These are phyloP conservation scores for Hypoxylon sp. DNA, from an alignment of 2,329 filamentous ascomycete genomes.

Conservation along the genomic window DNA sequence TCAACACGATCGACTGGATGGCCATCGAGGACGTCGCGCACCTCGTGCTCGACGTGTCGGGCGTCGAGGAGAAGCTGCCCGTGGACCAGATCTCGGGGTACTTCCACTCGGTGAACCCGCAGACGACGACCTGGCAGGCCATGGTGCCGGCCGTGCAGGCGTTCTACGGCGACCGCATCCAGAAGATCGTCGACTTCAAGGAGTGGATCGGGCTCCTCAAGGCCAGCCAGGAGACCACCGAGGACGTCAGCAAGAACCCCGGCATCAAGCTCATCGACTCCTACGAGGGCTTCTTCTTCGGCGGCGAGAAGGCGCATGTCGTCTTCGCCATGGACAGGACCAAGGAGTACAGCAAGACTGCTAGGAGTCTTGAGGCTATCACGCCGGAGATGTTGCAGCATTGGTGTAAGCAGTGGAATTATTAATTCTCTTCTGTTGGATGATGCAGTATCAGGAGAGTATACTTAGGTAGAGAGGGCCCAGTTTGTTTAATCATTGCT, in stretches of 20 bases:
- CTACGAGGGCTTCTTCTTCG: constrained; percentile 50
- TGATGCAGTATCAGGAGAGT: too few species aligned
- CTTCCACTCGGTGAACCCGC: constrained; percentile 61
- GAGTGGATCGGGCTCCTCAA: constrained; percentile 58
- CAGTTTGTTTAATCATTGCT: too few species aligned
- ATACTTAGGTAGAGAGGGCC: too few species aligned
- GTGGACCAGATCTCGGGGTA: constrained; percentile 43
- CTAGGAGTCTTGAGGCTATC: constrained; percentile 52
- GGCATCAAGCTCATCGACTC: constrained; percentile 62
- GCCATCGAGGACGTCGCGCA: constrained; percentile 59
- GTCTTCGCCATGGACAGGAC: constrained; percentile 54
- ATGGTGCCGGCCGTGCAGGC: constrained; percentile 52
- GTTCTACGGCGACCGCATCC: constrained; percentile 51
- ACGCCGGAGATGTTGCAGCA: constrained; percentile 55
- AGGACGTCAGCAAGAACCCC: constrained; percentile 54
- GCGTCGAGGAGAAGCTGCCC: constrained; percentile 37
- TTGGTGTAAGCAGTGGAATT: constrained; percentile 58
- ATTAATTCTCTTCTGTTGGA: too few species aligned
- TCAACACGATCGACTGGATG: constrained; percentile 61
- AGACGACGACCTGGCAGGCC: constrained; percentile 49
- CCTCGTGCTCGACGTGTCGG: constrained; percentile 56
- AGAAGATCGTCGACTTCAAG: constrained; percentile 50
- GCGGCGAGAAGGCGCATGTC: constrained; percentile 39
- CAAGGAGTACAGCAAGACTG: constrained; percentile 51
- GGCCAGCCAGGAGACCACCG: constrained; percentile 48